phyloP scores from a whole-genome alignment of 345 rosid genomes.

The Acer saccharum region DNA sequence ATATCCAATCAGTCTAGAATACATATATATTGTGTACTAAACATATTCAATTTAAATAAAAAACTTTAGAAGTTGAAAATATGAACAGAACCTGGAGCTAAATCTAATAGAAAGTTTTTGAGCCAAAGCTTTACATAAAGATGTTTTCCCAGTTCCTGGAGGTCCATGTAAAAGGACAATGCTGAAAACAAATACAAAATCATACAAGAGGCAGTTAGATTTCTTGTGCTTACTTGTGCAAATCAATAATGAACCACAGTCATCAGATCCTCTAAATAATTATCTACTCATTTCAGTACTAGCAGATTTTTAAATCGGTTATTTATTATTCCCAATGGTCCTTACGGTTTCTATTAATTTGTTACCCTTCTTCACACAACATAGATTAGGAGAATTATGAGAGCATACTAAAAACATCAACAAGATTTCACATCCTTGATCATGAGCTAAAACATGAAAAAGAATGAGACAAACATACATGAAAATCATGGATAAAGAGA shows the following conservation, averaged over 20 bases:
- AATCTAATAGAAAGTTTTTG: slow-evolving; percentile 89
- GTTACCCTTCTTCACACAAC: not conserved
- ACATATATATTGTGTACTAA: not conserved
- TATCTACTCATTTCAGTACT: not conserved
- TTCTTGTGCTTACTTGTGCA: not conserved
- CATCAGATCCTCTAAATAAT: not conserved
- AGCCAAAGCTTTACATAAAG: slow-evolving; percentile 95
- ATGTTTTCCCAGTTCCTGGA: slow-evolving; percentile 99
- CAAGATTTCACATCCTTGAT: not conserved
- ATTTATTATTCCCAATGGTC: not conserved
- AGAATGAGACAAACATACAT: not conserved
- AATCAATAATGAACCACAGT: slow-evolving; percentile 1
- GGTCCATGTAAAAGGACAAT: slow-evolving; percentile 97
- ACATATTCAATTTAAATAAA: not conserved
- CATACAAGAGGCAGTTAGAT: not conserved
- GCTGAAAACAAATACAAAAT: slow-evolving; percentile 43
- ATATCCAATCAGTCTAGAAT: not conserved
- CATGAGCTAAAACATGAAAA: not conserved
- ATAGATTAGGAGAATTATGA: not conserved
- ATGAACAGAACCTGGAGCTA: slow-evolving; percentile 63
- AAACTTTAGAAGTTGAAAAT: not conserved
- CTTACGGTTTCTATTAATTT: not conserved
- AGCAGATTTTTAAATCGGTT: not conserved
- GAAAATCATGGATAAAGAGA: not conserved
- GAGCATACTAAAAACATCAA: not conserved